Conservation (phyloP, 768 basidiomycete genomes). For the Calvatia gigantea region DNA sequence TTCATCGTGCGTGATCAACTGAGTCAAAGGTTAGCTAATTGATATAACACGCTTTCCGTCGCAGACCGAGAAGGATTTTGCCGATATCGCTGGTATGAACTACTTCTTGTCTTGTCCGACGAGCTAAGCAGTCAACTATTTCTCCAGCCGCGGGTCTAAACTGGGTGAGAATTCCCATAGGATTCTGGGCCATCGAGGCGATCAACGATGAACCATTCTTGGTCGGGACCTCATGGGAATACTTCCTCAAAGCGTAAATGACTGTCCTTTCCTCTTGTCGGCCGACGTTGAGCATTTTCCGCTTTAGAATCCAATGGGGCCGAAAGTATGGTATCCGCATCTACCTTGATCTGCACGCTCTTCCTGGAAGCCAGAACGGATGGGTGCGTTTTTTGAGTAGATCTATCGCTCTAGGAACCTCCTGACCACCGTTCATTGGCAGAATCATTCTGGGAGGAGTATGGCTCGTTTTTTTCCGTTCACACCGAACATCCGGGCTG, state of each 20-base stretch:
- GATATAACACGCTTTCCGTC: neutral
- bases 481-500: constrained; percentile 9
- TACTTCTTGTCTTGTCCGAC: neutral
- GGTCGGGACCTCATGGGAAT: constrained; percentile 71
- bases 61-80: constrained; percentile 34
- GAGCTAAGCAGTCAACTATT: constrained; percentile 47
- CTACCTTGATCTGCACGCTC: constrained; percentile 73
- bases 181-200: constrained; percentile 86
- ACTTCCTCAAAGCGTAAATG: constrained; percentile 43
- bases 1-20: constrained; percentile 13
- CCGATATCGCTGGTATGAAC: constrained; percentile 30
- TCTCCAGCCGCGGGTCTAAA: constrained; percentile 70
- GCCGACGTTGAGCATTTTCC: constrained; percentile 16
- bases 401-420: constrained; percentile 4
- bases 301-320: constrained; percentile 73
- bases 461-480: constrained; percentile 13
- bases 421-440: constrained; percentile 15
- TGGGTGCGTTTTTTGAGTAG: constrained; percentile 46
- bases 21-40: neutral
- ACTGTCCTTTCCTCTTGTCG: constrained; percentile 8
- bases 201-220: constrained; percentile 78
- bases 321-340: constrained; percentile 91
- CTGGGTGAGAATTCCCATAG: constrained; percentile 82
- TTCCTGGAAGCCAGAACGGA: constrained; percentile 80
- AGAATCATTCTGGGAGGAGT: constrained; percentile 40